Conservation (phyloP, 2,329 filamentous ascomycete species). For the Xylariaceae sp. region DNA sequence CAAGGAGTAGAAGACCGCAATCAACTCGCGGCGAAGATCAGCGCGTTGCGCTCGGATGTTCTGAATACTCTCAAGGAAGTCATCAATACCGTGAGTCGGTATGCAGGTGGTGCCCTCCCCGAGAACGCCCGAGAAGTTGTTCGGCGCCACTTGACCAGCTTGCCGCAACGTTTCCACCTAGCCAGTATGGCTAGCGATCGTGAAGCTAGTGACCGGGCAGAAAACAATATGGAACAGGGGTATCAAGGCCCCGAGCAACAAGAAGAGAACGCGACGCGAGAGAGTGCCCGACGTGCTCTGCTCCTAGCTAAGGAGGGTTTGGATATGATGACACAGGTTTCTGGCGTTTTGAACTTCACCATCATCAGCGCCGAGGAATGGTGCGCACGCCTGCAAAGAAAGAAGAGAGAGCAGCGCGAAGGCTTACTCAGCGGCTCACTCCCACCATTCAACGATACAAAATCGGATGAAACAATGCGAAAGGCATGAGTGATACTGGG, state of each 20-base stretch:
- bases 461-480: constrained; percentile 25
- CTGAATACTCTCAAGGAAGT: constrained; percentile 76
- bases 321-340: constrained; percentile 92
- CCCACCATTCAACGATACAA: constrained; percentile 24
- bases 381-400: constrained; percentile 71
- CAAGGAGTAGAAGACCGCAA: constrained; percentile 39
- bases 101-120: constrained; percentile 85
- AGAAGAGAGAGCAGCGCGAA: constrained; percentile 34
- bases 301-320: constrained; percentile 85
- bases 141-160: constrained; percentile 73
- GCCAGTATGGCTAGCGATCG: constrained; percentile 52
- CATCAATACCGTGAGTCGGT: constrained; percentile 80
- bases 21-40: constrained; percentile 60
- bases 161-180: constrained; percentile 77
- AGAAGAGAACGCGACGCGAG: constrained; percentile 43
- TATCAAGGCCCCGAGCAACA: constrained; percentile 40
- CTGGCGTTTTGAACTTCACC: constrained; percentile 80
- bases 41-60: constrained; percentile 63
- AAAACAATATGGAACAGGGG: constrained; percentile 33
- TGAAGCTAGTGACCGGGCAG: constrained; percentile 24
- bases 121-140: constrained; percentile 84
- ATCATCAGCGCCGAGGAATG: constrained; percentile 87
- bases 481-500: neutral
- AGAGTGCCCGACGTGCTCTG: constrained; percentile 71
- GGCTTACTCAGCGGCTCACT: constrained; percentile 23